Conservation (phyloP, 73 alveolate species). For the Strombidium stylifer region DNA sequence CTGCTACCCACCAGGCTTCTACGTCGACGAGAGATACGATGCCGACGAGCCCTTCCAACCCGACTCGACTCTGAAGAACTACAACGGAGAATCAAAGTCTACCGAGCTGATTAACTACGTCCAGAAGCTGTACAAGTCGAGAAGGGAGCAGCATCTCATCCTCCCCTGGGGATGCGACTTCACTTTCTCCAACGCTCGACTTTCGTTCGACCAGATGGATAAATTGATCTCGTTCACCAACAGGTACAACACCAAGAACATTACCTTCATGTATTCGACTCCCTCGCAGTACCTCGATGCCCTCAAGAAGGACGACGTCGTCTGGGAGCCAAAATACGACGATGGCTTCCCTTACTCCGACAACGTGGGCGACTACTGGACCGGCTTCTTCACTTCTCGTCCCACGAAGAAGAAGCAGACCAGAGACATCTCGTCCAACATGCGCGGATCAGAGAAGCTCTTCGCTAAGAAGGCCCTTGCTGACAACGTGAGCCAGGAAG, state of each 20-base stretch:
- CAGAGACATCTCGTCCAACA: conserved; percentile 40
- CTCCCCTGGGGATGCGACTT: conserved; percentile 69
- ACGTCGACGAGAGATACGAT: conserved; percentile 3
- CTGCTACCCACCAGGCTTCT: conserved; percentile 37
- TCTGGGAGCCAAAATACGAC: conserved; percentile 77
- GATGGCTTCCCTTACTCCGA: conserved; percentile 98
- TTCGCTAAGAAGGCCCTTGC: neutral
- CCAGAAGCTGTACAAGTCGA: conserved; percentile 21
- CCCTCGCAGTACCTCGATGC: conserved; percentile 88
- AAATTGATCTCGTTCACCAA: conserved; percentile 62
- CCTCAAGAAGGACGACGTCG: conserved; percentile 54
- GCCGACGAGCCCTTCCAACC: conserved; percentile 26
- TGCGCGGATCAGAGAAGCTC: conserved; percentile 25
- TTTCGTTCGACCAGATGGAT: conserved; percentile 65
- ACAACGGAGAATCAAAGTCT: conserved; percentile 57
- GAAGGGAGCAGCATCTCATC: conserved; percentile 48
- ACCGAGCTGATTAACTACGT: conserved; percentile 16
- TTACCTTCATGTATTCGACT: conserved; percentile 91
- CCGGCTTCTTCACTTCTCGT: conserved; percentile 97
- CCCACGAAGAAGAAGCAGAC: conserved; percentile 84
- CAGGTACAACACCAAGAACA: conserved; percentile 38
- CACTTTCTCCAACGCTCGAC: conserved; percentile 52
- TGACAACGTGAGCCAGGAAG: neutral
- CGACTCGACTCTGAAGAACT: conserved; percentile 51
- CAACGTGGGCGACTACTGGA: conserved; percentile 83